Evolutionary conservation across 805 yeast genomes (phyloP), one percentile per base, ranked within the genome.

Genomic region (Isabelozyma heimii): DNA sequence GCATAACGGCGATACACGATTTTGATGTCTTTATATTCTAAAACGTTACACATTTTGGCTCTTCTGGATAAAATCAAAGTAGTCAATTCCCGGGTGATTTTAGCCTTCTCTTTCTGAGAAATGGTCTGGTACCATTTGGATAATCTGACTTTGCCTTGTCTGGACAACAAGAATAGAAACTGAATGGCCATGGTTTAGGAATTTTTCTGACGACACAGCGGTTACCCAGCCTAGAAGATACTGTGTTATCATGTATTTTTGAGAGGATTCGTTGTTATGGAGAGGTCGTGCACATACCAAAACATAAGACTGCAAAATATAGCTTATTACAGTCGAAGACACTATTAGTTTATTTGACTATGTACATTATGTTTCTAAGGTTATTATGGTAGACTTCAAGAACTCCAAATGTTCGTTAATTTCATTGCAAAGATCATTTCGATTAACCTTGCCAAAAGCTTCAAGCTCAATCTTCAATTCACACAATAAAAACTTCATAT

Each of bases 121-220:
- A 85, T 75, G 28, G 97, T 83, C 46, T 80, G 79, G 65, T 90
- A 94, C 99, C 99, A 94, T 72, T 91, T 91, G 37, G 95, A 82
- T 35, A 95, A 79, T 58, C 99, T 79, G 30, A 91, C 91, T 67
- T 92, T 94, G 27, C 99, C 99, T 66, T 94, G 99, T 57, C 97
- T 82, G 12, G 97, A 91, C 13, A 92, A 79, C 46, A 94, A 72
- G 44, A 95, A 76, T 47, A 92, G 60, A 66, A 87, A 95, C 57
- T 87, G 87, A 50, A 94, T 80, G 9, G 87, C 85, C 95, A 88
- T 88, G 40, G 35, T 30, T 20, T 20, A 20, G n/a, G n/a, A 20
- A 20, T 5, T 20, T 20, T 20, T 20, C 1, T 5, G 24, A 5
- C 24, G 24, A 20, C 24, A 30, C 35, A 30, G n/a, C 8, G n/a